A percentile compares a stretch with the other conserved stretches of the same genome.
phyloP scores from a whole-genome alignment of 1,284 basidiomycete species.

The Papiliotrema flavescens region DNA sequence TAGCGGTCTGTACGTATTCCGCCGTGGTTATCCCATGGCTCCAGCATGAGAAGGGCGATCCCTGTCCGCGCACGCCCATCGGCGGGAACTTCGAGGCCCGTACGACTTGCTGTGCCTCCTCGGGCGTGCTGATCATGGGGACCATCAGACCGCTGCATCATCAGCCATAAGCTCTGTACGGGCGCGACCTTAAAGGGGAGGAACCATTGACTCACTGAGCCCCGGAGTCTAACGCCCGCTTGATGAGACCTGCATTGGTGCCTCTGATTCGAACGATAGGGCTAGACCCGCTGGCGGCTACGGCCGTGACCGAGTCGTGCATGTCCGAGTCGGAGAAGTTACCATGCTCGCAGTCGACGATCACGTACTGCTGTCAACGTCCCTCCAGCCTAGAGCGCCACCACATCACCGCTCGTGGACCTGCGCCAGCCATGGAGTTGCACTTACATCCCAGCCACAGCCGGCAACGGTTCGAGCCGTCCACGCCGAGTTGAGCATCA shows the following conservation, averaged over 20 bases:
- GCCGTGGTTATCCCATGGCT: constrained; percentile 29
- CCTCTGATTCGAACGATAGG: constrained; percentile 35
- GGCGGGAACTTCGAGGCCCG: constrained; percentile 36
- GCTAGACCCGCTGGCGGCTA: constrained; percentile 22
- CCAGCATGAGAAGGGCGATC: constrained; percentile 32
- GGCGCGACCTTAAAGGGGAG: not conserved
- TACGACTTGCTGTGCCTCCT: constrained; percentile 27
- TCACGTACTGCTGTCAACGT: constrained; percentile 15
- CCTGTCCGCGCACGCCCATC: constrained; percentile 35
- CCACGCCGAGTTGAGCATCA: constrained; percentile 4
- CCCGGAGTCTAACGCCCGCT: constrained; percentile 41
- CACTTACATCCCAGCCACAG: constrained; percentile 12
- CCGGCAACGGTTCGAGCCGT: constrained; percentile 5
- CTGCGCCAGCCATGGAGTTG: constrained; percentile 1
- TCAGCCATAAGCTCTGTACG: not conserved
- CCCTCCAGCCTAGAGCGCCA: no score
- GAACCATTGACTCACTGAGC: constrained; percentile 30
- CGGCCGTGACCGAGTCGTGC: constrained; percentile 35
- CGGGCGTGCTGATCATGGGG: constrained; percentile 34
- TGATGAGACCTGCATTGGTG: constrained; percentile 23
- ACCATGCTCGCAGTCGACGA: constrained; percentile 35
- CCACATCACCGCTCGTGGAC: no score
- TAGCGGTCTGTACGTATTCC: constrained; percentile 31
- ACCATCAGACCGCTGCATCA: constrained; percentile 32
- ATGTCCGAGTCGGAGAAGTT: constrained; percentile 34